Evolutionary conservation across 495 filamentous ascomycete genomes (phyloP).

Genomic region (Podospora didyma): DNA sequence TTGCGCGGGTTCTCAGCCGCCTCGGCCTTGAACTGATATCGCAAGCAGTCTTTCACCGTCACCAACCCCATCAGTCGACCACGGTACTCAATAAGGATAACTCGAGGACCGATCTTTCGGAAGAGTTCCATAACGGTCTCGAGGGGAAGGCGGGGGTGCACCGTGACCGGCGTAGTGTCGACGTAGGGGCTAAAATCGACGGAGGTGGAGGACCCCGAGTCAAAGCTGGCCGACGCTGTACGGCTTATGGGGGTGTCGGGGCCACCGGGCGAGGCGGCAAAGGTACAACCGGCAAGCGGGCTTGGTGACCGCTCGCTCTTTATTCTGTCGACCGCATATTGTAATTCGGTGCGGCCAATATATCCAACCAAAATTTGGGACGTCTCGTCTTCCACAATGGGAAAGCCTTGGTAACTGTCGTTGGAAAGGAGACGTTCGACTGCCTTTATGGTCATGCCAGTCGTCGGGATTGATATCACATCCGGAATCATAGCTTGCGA

Average conservation of each 20-base stretch:
- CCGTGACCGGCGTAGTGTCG: conserved; percentile 84
- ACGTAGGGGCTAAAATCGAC: conserved; percentile 87
- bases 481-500: conserved; percentile 87
- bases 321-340: conserved; percentile 85
- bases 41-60: conserved; percentile 95
- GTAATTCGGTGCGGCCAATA: conserved; percentile 89
- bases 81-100: conserved; percentile 88
- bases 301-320: conserved; percentile 69
- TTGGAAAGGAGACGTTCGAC: conserved; percentile 70
- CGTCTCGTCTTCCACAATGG: conserved; percentile 73
- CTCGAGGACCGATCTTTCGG: conserved; percentile 94
- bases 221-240: conserved; percentile 39
- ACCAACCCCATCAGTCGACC: conserved; percentile 80
- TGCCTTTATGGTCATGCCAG: conserved; percentile 68
- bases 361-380: conserved; percentile 80
- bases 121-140: conserved; percentile 99
- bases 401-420: conserved; percentile 92
- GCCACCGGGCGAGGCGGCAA: conserved; percentile 52
- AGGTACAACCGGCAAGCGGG: conserved; percentile 66
- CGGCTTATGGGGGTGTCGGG: conserved; percentile 50
- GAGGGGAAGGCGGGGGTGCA: conserved; percentile 85
- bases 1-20: conserved; percentile 70
- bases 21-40: conserved; percentile 96
- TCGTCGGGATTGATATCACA: conserved; percentile 67
- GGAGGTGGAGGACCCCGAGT: conserved; percentile 52